Evolutionary conservation across 176 grass and related monocot genomes (phyloP), one percentile per base, ranked within the genome.

Genomic region (Sorghum bicolor): DNA sequence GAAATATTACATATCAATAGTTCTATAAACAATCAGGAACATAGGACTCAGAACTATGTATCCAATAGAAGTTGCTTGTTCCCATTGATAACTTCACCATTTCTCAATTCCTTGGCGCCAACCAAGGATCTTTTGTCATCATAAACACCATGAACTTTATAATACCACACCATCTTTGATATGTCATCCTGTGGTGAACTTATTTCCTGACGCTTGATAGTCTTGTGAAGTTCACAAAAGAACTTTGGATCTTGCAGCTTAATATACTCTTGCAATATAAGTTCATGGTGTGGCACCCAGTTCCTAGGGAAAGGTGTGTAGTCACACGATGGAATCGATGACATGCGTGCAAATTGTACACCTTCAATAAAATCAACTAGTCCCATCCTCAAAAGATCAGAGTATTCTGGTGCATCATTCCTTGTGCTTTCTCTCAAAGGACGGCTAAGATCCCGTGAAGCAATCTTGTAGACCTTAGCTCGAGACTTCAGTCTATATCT

Each of bases 401-500:
- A 98, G 61, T 92, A 95, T 77, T 95, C 96, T 64, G 96, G 96
- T 10, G 89, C 93, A 83, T 91, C 83, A 83, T 98, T 98, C 44
- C 88, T 89, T 75, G 93, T 88, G 80, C 44, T 88, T 83, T 98
- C 96, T 85, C 80, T 93, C 66, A 98, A 84, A 1, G 91, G 96
- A 78, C 78, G 85, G 84, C 96, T 95, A 34, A 98, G 93, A 80
- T 98, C 96, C 80, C 93, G 87, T 3, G 92, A 92, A n/a, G 92
- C 96, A 65, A 98, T 93, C 85, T 89, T 93, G 77, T 98, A 95
- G 44, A 98, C 96, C 83, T 95, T 95, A 81, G 96, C 93, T 82
- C 93, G 85, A 76, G 96, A 98, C 77, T 98, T 98, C 26, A 98
- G 88, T 67, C 90, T 93, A 89, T 98, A 98, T 74, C 96, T 91